phyloP scores from a whole-genome alignment of 2,329 filamentous ascomycete species.

The Lecanicillium sp. region DNA sequence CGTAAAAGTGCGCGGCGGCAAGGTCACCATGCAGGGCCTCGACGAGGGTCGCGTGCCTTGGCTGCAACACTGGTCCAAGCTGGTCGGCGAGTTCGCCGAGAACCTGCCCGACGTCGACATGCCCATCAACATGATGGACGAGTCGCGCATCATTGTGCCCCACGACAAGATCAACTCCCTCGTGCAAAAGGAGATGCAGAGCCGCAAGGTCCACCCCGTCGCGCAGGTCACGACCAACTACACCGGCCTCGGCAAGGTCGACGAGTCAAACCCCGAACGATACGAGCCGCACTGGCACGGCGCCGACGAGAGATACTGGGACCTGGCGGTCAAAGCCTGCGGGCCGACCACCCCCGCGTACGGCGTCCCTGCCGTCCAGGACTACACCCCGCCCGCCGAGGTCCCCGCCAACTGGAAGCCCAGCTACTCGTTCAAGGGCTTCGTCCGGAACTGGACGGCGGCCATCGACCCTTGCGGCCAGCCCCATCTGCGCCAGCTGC shows the following conservation, averaged over 20 bases:
- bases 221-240: slow-evolving; percentile 38
- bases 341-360: slow-evolving; percentile 46
- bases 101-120: slow-evolving; percentile 60
- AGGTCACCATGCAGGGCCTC: slow-evolving; percentile 34
- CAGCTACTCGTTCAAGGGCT: slow-evolving; percentile 38
- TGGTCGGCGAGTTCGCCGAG: slow-evolving; percentile 46
- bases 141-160: slow-evolving; percentile 55
- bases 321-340: slow-evolving; percentile 51
- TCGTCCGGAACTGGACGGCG: slow-evolving; percentile 52
- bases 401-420: slow-evolving; percentile 30
- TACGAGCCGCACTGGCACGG: slow-evolving; percentile 44
- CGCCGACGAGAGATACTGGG: slow-evolving; percentile 50
- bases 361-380: slow-evolving; percentile 27
- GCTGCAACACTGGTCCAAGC: slow-evolving; percentile 41
- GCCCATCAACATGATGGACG: slow-evolving; percentile 59
- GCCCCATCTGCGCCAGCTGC: slow-evolving; percentile 43
- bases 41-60: slow-evolving; percentile 36
- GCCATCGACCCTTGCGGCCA: slow-evolving; percentile 55
- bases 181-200: slow-evolving; percentile 41
- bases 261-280: slow-evolving; percentile 26
- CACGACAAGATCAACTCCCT: slow-evolving; percentile 49
- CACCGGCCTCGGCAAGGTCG: slow-evolving; percentile 34
- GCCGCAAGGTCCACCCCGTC: slow-evolving; percentile 36
- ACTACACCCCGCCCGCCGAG: slow-evolving; percentile 26
- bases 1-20: slow-evolving; percentile 43